Conservation (phyloP, 306 rosid genomes). For the Prosopis cineraria region DNA sequence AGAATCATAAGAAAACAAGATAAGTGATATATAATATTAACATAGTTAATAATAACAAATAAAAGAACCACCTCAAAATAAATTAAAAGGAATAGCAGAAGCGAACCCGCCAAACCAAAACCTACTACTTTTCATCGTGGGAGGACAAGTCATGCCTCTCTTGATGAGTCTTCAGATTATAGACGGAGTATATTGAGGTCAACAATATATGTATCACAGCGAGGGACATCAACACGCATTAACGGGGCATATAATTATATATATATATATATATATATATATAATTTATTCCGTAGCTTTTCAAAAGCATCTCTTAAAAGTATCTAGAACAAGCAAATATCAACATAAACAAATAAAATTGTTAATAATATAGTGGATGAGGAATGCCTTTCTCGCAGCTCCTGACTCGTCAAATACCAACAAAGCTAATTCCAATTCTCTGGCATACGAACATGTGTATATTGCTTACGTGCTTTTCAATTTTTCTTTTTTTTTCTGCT, state of each 20-base stretch:
- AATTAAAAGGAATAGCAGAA: neutral
- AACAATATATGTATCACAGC: neutral
- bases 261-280: too few species aligned
- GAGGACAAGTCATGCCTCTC: neutral
- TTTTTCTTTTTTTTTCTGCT: neutral
- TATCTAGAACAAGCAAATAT: neutral
- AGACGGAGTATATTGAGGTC: neutral
- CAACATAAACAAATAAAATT: neutral
- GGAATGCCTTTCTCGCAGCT: neutral
- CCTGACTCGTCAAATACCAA: conserved; percentile 17
- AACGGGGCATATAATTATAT: neutral
- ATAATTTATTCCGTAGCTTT: neutral
- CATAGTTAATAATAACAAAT: too few species aligned
- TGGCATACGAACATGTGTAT: conserved; percentile 22
- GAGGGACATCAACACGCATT: neutral
- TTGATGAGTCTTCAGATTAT: neutral
- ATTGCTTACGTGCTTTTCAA: neutral
- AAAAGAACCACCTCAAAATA: neutral
- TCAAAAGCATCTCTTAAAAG: neutral
- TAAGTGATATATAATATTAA: neutral
- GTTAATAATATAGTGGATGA: neutral
- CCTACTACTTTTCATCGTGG: neutral
- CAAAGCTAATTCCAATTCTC: neutral
- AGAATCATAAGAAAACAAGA: too few species aligned
- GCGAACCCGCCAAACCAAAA: neutral